Base-by-base conservation (phyloP, 1,284 basidiomycete species). In the Puccinia polysora region DNA sequence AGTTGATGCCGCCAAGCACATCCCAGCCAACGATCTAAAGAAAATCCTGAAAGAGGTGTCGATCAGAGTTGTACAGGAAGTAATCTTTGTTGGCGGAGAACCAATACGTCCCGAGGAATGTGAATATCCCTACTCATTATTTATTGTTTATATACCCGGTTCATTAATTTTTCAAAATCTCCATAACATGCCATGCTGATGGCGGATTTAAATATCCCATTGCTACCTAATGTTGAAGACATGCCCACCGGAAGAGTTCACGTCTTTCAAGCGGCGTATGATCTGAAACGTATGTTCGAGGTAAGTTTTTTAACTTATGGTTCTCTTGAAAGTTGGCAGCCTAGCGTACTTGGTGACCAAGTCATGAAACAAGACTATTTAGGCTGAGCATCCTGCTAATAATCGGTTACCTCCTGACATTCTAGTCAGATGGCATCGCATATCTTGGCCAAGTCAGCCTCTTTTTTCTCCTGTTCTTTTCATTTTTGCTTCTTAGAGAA, bases 1-100 rank as follows among this genome's bases (percentile, higher is more conserved):
- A 23, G 40, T 70, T 23, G 68, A 70, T 40, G 68, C 68, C 25
- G 68, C 68, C 23, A 70, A 60, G 43, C 68, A 70, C 47, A 70
- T 70, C n/a, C 45, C 58, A 30, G 58, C 58, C 8, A n/a, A 12
- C 32, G 68, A 70, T 20, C 55, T 70, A 1, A 25, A 32, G 1
- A 25, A 43, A 15, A 70, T 70, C 28, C 38, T 70, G 8, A 49
- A 50, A 15, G n/a, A 49, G 14, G n/a, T 2, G 49, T 8, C 30
- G 10, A 14, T 52, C 14, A 15, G 47, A 38, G 49, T 70, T 5
- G 56, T 60, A n/a, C 58, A 60, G 43, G 68, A 70, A 52, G 58
- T 70, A 6, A 52, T 60, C 34, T 62, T 47, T 52, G 45, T 23
- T 14, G 30, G 45, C 14, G 56, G 43, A 38, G 68, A 70, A 52